These are phyloP conservation scores for Candida palmyrensis DNA, from an alignment of 805 yeast genomes.

Conservation along the genomic window DNA sequence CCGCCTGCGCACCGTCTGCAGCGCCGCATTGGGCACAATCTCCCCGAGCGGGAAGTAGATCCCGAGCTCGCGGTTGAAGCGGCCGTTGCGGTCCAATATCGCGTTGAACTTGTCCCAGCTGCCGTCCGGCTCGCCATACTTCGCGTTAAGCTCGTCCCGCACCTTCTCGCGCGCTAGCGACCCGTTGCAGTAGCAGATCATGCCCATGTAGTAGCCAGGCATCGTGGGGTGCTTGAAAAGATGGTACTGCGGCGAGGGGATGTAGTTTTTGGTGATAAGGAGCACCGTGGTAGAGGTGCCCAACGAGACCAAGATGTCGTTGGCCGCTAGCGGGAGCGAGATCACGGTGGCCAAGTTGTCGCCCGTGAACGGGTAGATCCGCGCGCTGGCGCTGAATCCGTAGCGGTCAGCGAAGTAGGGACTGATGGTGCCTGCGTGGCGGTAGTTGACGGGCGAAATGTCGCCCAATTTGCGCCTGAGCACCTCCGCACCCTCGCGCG, in stretches of 20 bases:
- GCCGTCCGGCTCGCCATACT: constrained; percentile 23
- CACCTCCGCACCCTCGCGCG: constrained; percentile 21
- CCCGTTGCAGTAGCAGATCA: constrained; percentile 93
- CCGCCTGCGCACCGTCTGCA: constrained; percentile 54
- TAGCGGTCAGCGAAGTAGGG: constrained; percentile 59
- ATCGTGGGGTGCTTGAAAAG: constrained; percentile 83
- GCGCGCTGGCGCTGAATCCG: constrained; percentile 55
- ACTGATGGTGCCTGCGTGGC: constrained; percentile 49
- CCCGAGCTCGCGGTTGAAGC: constrained; percentile 51
- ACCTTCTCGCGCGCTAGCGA: constrained; percentile 78
- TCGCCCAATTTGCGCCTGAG: constrained; percentile 50
- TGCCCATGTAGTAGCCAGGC: constrained; percentile 77
- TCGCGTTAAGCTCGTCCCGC: constrained; percentile 55
- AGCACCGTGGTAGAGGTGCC: constrained; percentile 93
- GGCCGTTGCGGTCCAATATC: constrained; percentile 37
- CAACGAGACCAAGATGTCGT: constrained; percentile 74
- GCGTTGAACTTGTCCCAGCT: constrained; percentile 60
- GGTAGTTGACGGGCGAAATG: constrained; percentile 46
- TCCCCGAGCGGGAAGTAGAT: constrained; percentile 88
- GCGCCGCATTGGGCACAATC: constrained; percentile 75
- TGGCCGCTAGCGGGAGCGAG: constrained; percentile 69
- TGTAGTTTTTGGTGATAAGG: constrained; percentile 70
- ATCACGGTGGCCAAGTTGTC: constrained; percentile 87
- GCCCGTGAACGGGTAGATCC: constrained; percentile 77
- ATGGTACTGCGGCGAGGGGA: constrained; percentile 79